phyloP scores from a whole-genome alignment of 1,139 yeast genomes.

The Pichia sp. region DNA sequence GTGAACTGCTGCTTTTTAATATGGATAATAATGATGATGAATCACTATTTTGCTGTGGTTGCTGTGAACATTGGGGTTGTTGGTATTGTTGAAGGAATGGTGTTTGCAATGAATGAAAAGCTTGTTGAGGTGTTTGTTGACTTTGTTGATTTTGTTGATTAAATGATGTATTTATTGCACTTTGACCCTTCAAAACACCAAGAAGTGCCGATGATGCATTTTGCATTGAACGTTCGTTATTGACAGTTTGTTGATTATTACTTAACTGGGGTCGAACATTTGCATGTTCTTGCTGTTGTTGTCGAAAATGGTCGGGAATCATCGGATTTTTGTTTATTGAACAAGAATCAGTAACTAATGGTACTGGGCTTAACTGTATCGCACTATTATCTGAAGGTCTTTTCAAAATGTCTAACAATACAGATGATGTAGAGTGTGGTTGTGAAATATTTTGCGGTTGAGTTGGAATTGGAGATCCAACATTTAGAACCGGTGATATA shows the following conservation, averaged over 20 bases:
- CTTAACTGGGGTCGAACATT: background rate
- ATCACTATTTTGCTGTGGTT: background rate
- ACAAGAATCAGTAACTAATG: background rate
- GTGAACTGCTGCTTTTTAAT: background rate
- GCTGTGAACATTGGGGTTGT: background rate
- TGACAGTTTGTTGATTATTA: too few species aligned
- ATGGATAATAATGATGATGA: background rate
- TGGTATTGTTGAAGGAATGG: background rate
- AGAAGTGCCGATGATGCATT: background rate
- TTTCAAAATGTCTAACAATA: slow-evolving; percentile 15
- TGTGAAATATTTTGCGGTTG: background rate
- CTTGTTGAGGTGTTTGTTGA: too few species aligned
- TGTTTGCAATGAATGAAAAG: background rate
- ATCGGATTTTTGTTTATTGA: background rate
- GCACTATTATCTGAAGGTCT: slow-evolving; percentile 5
- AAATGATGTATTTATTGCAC: background rate
- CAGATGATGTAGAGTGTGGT: background rate
- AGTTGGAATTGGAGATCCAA: background rate
- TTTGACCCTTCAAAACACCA: slow-evolving; percentile 1
- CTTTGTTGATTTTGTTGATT: background rate
- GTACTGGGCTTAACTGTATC: background rate
- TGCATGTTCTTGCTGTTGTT: background rate
- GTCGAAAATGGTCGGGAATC: background rate
- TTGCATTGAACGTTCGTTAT: background rate
- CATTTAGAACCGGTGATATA: background rate